Evolutionary conservation across 2,329 filamentous ascomycete genomes (phyloP).

Genomic region (Celoporthe dispersa): DNA sequence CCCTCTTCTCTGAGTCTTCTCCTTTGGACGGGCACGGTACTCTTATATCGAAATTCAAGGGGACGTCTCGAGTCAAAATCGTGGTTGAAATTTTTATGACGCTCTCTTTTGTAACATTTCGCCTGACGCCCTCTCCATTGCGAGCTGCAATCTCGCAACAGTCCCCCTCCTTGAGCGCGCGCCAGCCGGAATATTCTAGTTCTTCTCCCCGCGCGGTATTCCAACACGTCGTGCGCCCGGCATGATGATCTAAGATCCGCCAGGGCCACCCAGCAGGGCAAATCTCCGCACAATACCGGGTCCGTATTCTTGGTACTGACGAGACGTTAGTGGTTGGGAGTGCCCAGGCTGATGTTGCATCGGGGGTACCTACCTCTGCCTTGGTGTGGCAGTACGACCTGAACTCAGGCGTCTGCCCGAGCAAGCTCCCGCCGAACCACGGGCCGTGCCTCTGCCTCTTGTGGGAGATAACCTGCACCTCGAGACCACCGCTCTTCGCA

Average conservation of each 20-base stretch:
- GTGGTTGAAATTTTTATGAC: slow-evolving; percentile 9
- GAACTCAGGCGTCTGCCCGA: slow-evolving; percentile 98
- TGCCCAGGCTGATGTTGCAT: neutral
- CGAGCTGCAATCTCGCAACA: neutral
- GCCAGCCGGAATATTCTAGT: neutral
- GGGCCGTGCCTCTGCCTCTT: slow-evolving; percentile 96
- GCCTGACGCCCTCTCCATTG: slow-evolving; percentile 9
- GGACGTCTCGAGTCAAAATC: neutral
- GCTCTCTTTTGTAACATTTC: slow-evolving; percentile 8
- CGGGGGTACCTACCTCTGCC: slow-evolving; percentile 57
- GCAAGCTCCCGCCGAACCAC: slow-evolving; percentile 96
- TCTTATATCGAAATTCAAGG: neutral
- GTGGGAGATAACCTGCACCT: slow-evolving; percentile 96
- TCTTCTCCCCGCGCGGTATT: neutral
- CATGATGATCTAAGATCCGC: slow-evolving; percentile 63
- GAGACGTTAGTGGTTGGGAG: slow-evolving; percentile 31
- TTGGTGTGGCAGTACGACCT: slow-evolving; percentile 98
- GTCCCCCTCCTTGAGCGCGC: neutral
- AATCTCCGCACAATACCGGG: slow-evolving; percentile 95
- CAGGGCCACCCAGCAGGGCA: slow-evolving; percentile 88
- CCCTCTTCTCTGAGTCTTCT: neutral
- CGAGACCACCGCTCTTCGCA: slow-evolving; percentile 89
- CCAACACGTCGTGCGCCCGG: neutral
- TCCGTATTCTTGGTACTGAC: slow-evolving; percentile 92
- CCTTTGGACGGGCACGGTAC: neutral